Evolutionary conservation across 1,139 yeast species (phyloP).

Genomic region (Geotrichum siamense): DNA sequence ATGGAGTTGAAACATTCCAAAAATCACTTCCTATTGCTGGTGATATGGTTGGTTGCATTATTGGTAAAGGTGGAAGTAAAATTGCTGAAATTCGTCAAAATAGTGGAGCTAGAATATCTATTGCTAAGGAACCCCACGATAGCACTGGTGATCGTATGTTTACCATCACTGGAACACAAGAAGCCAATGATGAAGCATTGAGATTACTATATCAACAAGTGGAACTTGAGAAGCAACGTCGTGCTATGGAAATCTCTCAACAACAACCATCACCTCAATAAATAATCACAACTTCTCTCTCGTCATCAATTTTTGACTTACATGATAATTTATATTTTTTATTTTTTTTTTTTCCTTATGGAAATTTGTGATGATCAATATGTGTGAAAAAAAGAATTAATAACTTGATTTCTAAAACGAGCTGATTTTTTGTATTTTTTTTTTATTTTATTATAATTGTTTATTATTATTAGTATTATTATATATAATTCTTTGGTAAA

Average conservation of each 20-base stretch:
- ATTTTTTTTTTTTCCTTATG: too few species aligned
- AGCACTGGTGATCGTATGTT: slow-evolving; percentile 61
- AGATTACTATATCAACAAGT: slow-evolving; percentile 62
- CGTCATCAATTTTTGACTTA: too few species aligned
- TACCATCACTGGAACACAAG: slow-evolving; percentile 61
- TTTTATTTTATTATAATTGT: too few species aligned
- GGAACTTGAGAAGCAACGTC: slow-evolving; percentile 70
- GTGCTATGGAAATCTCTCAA: slow-evolving; percentile 29
- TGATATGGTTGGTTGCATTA: slow-evolving; percentile 83
- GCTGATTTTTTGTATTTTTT: too few species aligned
- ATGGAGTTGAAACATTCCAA: slow-evolving; percentile 31
- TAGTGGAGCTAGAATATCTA: slow-evolving; percentile 74
- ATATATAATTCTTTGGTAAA: too few species aligned
- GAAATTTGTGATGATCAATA: too few species aligned
- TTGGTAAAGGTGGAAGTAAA: slow-evolving; percentile 80
- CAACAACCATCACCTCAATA: slow-evolving; percentile 3
- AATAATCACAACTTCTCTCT: too few species aligned
- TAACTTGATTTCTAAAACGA: too few species aligned
- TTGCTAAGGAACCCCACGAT: slow-evolving; percentile 60
- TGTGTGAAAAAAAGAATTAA: too few species aligned
- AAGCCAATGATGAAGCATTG: slow-evolving; percentile 63
- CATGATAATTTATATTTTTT: too few species aligned
- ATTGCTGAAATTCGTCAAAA: slow-evolving; percentile 79
- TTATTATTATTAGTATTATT: too few species aligned
- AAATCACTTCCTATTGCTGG: slow-evolving; percentile 56